Base-by-base conservation (phyloP, 495 filamentous ascomycete genomes). In the Paragyromitra xinjiangensis region DNA sequence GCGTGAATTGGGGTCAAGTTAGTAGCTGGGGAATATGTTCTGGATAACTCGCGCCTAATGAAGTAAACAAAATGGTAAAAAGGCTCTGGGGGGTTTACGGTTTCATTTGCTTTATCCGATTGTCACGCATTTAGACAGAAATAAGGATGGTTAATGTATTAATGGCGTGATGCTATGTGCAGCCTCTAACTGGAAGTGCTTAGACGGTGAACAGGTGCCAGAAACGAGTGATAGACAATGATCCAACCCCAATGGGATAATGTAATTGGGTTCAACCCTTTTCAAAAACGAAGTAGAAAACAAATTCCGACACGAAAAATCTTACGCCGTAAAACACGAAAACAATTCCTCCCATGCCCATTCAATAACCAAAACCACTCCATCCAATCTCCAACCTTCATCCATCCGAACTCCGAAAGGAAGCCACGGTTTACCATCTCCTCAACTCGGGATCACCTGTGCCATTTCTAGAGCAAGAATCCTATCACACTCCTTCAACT, bases 401-500 rank as follows among this genome's bases (percentile, higher is more conserved):
- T 56, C 12, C 53, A 1, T 26, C 53, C 2, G 3, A 29, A 2
- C 29, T 3, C 4, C 12, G 5, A 3, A 48, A 3, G 3, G 22
- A 29, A 24, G 50, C 1, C 26, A 22, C 11, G 24, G 16, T 24
- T 8, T 39, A 12, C 40, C 40, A 22, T 69, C 40, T 3, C 4
- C 16, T 22, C 40, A 1, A 22, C 16, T 14, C 0, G 26, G 26
- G 5, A 11, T 6, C 7, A 71, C 56, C 24, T 75, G 73, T 0
- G 34, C 58, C 58, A 75, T 50, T 37, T 75, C 73, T 22, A 75
- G 45, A 6, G 73, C 34, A 22, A 75, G 51, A 19, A 75, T 42
- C 11, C 56, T 64, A 29, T 75, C 58, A 44, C 73, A 75, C 34
- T 75, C 73, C 16, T 58, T 39, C 56, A 75, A 19, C 34, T 75